Evolutionary conservation across 495 filamentous ascomycete species (phyloP), one percentile per base, ranked within the genome.

Genomic region (Umbilicaria muhlenbergii): DNA sequence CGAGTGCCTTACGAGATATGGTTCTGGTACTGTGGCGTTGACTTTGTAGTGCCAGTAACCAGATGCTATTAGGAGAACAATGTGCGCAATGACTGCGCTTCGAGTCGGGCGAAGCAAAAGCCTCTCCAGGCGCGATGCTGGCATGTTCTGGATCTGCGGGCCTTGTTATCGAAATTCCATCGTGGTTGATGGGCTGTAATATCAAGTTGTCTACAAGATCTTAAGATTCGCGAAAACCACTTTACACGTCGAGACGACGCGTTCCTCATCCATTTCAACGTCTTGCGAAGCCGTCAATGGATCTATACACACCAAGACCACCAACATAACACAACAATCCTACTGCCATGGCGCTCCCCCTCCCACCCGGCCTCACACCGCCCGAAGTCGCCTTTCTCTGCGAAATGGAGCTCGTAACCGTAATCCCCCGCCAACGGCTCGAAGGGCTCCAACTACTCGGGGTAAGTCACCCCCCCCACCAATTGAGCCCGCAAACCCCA

Each of bases 391-490:
- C 86, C 53, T 98, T 96, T 61, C 73, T 95, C 37, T 92, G 88
- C 60, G 91, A 98, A 65, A 94, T 94, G 84, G 86, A 94, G 62
- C 73, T 81, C 53, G 82, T 98, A 37, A 94, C 88, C 1, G 74
- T 98, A 11, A 74, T 96, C 34, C 91, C 91, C 42, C 85, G 91
- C 28, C 88, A 95, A 59, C 75, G 81, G 43, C 75, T 96, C 38
- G 87, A 95, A 49, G 77, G 75, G 41, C 78, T 95, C 35, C 66
- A 83, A 49, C 69, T 98, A 41, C 75, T 98, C 36, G 76, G 78
- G 45, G 89, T 98, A 65, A 67, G 79, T 74, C 40, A 46, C 44
- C 21, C 14, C 32, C 19, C 43, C 3, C 35, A 37, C 35, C 19
- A 21, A 21, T 21, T 21, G 5, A 21, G 19, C 19, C 19, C 5